Evolutionary conservation across 2,329 filamentous ascomycete species (phyloP).

Genomic region (Aphanocladium album): DNA sequence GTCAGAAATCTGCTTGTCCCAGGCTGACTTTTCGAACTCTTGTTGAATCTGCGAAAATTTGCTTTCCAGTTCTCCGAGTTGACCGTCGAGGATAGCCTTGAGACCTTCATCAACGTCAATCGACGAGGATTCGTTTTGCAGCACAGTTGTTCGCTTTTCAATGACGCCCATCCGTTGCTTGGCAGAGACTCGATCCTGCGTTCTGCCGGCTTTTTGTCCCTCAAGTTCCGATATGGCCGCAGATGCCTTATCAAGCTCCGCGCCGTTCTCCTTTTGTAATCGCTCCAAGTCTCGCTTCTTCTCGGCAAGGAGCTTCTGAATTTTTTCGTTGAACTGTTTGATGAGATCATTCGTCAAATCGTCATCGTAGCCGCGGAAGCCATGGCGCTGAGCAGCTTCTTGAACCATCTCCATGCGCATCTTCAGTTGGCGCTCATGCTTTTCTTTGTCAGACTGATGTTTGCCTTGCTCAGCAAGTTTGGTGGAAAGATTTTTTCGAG

Average conservation of each 20-base stretch:
- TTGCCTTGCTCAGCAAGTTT: constrained; percentile 67
- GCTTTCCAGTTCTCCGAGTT: constrained; percentile 62
- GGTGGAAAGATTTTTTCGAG: constrained; percentile 42
- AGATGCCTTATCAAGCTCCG: constrained; percentile 71
- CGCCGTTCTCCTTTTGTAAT: constrained; percentile 65
- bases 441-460: constrained; percentile 79
- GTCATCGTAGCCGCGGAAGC: constrained; percentile 78
- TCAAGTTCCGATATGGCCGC: constrained; percentile 67
- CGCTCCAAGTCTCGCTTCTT: constrained; percentile 75
- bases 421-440: constrained; percentile 74
- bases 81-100: constrained; percentile 70
- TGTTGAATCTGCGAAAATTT: constrained; percentile 57
- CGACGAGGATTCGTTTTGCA: constrained; percentile 65
- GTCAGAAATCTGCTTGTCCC: constrained; percentile 65
- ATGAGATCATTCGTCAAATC: constrained; percentile 71
- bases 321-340: constrained; percentile 68
- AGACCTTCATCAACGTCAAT: constrained; percentile 82
- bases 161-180: constrained; percentile 68
- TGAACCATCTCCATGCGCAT: constrained; percentile 69
- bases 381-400: constrained; percentile 69
- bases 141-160: constrained; percentile 60
- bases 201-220: constrained; percentile 64
- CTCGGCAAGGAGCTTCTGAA: constrained; percentile 69
- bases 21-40: constrained; percentile 58
- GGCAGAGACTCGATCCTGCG: constrained; percentile 68